Conservation (phyloP, 1,284 basidiomycete species). For the Cronartium quercuum region DNA sequence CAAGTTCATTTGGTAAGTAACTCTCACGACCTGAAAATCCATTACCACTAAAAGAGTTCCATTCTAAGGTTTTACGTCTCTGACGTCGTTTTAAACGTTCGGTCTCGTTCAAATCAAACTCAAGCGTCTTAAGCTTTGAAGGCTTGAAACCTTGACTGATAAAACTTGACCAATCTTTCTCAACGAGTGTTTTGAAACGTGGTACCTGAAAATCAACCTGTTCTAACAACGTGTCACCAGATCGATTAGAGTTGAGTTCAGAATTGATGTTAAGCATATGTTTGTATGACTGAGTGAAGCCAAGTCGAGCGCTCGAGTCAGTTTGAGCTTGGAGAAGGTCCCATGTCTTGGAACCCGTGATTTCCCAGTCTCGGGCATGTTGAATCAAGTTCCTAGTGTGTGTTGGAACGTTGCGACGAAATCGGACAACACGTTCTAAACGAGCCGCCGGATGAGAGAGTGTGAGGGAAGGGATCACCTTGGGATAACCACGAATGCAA, state of each 20-base stretch:
- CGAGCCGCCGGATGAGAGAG: slow-evolving; percentile 40
- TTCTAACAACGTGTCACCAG: slow-evolving; percentile 26
- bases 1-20: slow-evolving; percentile 43
- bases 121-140: slow-evolving; percentile 42
- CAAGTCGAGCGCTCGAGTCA: slow-evolving; percentile 18
- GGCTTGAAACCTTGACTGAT: slow-evolving; percentile 44
- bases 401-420: slow-evolving; percentile 2
- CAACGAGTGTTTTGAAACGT: slow-evolving; percentile 43
- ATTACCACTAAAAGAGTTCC: slow-evolving; percentile 44
- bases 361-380: slow-evolving; percentile 42
- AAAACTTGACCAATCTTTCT: slow-evolving; percentile 48
- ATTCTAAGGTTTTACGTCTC: slow-evolving; percentile 45
- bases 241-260: slow-evolving; percentile 46
- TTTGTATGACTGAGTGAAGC: slow-evolving; percentile 49
- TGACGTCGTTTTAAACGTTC: slow-evolving; percentile 30
- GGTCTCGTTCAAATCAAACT: slow-evolving; percentile 46
- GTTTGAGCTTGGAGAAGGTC: slow-evolving; percentile 40
- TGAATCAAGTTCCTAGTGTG: slow-evolving; percentile 21
- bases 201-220: slow-evolving; percentile 43
- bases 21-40: slow-evolving; percentile 46
- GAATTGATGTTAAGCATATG: slow-evolving; percentile 52
- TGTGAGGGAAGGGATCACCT: slow-evolving; percentile 40
- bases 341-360: slow-evolving; percentile 44
- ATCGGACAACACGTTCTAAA: slow-evolving; percentile 23
- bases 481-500: slow-evolving; percentile 43